A percentile compares a stretch with the other conserved stretches of the same genome.
These are phyloP conservation scores for Simmondsia chinensis DNA, from an alignment of 148 eudicot genomes.

Conservation along the genomic window DNA sequence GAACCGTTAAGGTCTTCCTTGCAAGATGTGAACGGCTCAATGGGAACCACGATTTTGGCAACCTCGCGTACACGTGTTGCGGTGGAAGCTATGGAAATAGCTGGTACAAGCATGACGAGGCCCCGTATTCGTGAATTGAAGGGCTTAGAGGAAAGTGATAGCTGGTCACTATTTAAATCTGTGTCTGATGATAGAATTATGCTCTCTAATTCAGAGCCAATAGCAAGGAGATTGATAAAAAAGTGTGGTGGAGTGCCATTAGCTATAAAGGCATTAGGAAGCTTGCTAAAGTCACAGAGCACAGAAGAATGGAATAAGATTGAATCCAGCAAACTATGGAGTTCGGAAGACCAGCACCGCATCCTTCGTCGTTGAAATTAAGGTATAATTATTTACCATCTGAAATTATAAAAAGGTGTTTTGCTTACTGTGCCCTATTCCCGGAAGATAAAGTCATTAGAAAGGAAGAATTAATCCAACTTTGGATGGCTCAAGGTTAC, in stretches of 20 bases:
- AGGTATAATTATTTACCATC: constrained; percentile 11
- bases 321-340: constrained; percentile 12
- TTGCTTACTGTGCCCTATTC: constrained; percentile 12
- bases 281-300: not conserved
- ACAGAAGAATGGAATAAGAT: constrained; percentile 9
- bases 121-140: not conserved
- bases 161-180: constrained; percentile 2
- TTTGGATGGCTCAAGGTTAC: constrained; percentile 15
- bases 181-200: not conserved
- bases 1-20: not conserved
- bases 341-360: constrained; percentile 5
- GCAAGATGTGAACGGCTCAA: constrained; percentile 5
- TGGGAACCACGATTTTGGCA: constrained; percentile 1
- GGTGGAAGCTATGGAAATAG: not conserved
- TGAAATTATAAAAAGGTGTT: constrained; percentile 8
- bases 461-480: constrained; percentile 4
- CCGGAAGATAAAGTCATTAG: constrained; percentile 1
- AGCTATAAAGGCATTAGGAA: constrained; percentile 5
- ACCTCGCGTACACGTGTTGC: constrained; percentile 6
- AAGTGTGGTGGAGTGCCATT: constrained; percentile 9
- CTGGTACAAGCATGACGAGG: too few species aligned
- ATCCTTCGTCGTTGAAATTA: constrained; percentile 7
- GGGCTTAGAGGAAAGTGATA: not conserved
- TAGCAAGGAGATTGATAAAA: not conserved
- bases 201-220: not conserved